phyloP scores from a whole-genome alignment of 306 rosid species.

The Albizia julibrissin region DNA sequence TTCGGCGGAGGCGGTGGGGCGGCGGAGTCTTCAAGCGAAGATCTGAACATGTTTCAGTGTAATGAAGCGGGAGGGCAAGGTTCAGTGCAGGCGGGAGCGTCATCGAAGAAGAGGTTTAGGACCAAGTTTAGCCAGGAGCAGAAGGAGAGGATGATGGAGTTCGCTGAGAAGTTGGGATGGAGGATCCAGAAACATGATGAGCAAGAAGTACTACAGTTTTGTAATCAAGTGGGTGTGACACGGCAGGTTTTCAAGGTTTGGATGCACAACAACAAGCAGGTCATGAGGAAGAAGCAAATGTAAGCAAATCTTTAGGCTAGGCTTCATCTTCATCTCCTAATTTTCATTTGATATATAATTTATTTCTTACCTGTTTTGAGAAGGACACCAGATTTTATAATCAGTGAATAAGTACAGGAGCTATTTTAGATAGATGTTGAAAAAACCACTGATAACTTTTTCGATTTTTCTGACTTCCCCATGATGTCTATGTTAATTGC shows the following conservation, averaged over 20 bases:
- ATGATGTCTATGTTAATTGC: neutral
- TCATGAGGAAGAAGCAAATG: conserved; percentile 70
- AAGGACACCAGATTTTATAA: conserved; percentile 4
- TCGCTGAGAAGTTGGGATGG: conserved; percentile 89
- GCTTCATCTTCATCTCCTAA: conserved; percentile 13
- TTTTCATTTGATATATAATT: neutral
- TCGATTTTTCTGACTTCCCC: conserved; percentile 16
- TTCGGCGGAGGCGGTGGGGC: conserved; percentile 66
- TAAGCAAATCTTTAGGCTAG: conserved; percentile 34
- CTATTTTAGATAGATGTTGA: conserved; percentile 14
- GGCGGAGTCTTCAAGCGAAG: conserved; percentile 85
- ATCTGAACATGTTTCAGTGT: conserved; percentile 57
- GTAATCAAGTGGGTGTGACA: conserved; percentile 68
- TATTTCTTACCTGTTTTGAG: conserved; percentile 8
- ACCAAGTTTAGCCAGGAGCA: conserved; percentile 77
- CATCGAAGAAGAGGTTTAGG: conserved; percentile 75
- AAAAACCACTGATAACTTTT: conserved; percentile 16
- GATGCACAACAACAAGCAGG: conserved; percentile 97
- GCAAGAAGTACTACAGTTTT: conserved; percentile 78
- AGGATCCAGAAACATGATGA: conserved; percentile 91
- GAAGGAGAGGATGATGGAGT: conserved; percentile 84
- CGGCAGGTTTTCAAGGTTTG: conserved; percentile 90
- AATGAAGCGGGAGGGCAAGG: conserved; percentile 36
- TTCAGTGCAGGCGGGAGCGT: conserved; percentile 21
- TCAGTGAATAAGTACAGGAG: conserved; percentile 37